Percentiles rank a stretch among this genome's conserved stretches.
These are phyloP conservation scores for Leccinum longicurvipes DNA, from an alignment of 768 basidiomycete genomes.

Conservation along the genomic window DNA sequence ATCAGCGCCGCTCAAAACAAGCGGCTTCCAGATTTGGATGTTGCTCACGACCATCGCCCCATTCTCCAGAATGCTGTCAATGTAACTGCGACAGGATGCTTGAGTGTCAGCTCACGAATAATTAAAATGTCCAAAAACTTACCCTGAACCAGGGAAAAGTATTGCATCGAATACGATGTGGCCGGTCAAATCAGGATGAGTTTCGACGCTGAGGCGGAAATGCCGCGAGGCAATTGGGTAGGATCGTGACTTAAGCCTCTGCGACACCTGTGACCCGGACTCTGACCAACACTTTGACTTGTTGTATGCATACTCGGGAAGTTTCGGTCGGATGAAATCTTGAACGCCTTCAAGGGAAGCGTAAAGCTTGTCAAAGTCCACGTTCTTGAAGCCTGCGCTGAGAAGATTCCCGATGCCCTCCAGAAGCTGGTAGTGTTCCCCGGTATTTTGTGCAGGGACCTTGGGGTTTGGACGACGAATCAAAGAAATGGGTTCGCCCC, in stretches of 20 bases:
- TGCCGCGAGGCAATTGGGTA: slow-evolving; percentile 35
- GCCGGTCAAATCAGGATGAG: slow-evolving; percentile 37
- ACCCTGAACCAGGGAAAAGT: slow-evolving; percentile 47
- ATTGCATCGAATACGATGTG: slow-evolving; percentile 44
- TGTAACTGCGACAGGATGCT: slow-evolving; percentile 14
- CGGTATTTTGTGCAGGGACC: slow-evolving; percentile 29
- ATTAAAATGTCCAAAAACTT: slow-evolving; percentile 21
- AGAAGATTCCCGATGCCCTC: slow-evolving; percentile 32
- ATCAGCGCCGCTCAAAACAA: slow-evolving; percentile 22
- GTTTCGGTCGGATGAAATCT: slow-evolving; percentile 22
- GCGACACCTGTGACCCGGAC: slow-evolving; percentile 22
- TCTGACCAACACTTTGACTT: slow-evolving; percentile 27
- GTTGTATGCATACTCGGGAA: slow-evolving; percentile 32
- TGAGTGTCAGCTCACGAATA: background rate
- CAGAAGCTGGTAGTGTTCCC: slow-evolving; percentile 30
- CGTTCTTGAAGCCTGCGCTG: slow-evolving; percentile 26
- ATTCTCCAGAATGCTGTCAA: slow-evolving; percentile 32
- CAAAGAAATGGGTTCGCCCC: slow-evolving; percentile 28
- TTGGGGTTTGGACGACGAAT: slow-evolving; percentile 33
- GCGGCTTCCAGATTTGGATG: slow-evolving; percentile 28
- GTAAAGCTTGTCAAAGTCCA: slow-evolving; percentile 28
- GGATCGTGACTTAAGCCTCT: slow-evolving; percentile 24
- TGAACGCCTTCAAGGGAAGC: slow-evolving; percentile 18
- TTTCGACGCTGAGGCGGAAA: slow-evolving; percentile 34
- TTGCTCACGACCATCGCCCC: slow-evolving; percentile 30